Evolutionary conservation across 345 rosid genomes (phyloP).

Genomic region (Toxicodendron radicans): DNA sequence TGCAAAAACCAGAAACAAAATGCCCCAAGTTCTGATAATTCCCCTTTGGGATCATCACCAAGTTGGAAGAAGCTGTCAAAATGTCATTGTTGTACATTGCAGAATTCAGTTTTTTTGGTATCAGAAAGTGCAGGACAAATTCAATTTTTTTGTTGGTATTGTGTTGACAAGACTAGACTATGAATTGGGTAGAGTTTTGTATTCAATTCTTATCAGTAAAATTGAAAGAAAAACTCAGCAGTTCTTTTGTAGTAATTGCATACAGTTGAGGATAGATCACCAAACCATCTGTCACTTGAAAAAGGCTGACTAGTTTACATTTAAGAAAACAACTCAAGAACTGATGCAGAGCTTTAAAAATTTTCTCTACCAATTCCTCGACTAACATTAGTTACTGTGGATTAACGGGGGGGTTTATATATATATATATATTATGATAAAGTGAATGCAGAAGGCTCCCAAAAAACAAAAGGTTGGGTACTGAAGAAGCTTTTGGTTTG

Average conservation of each 20-base stretch:
- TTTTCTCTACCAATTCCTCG: neutral
- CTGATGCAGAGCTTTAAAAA: neutral
- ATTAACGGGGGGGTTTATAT: no score
- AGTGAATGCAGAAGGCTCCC: neutral
- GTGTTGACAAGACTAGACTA: neutral
- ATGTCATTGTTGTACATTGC: neutral
- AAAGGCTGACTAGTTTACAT: no score
- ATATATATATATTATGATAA: no score
- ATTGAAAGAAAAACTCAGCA: neutral
- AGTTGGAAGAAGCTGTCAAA: conserved; percentile 6
- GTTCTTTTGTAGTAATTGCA: neutral
- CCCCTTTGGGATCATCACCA: neutral
- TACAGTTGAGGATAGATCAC: conserved; percentile 14
- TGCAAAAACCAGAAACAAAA: neutral
- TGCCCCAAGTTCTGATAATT: neutral
- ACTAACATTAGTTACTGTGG: no score
- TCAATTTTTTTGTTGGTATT: neutral
- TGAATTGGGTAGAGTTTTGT: neutral
- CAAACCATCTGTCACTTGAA: conserved; percentile 5
- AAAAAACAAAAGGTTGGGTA: neutral
- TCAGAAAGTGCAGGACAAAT: neutral
- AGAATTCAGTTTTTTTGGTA: neutral
- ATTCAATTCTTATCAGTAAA: neutral
- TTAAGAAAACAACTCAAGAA: no score
- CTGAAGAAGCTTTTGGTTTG: neutral